Evolutionary conservation across 2,329 filamentous ascomycete species (phyloP).

Genomic region (Pseudogymnoascus sp.): DNA sequence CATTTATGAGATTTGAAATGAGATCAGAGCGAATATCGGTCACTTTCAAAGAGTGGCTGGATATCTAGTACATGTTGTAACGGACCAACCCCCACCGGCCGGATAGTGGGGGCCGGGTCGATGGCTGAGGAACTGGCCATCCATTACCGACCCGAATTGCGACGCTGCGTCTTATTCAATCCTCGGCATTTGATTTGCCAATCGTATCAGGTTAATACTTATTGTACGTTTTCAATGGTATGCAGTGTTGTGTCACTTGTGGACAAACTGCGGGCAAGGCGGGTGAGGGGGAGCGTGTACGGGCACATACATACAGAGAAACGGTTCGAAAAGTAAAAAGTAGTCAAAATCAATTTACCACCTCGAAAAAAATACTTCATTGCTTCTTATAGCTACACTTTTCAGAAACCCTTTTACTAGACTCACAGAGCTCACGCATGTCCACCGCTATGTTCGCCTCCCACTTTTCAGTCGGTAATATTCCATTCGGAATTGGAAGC

Average conservation of each 20-base stretch:
- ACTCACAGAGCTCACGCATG: background rate
- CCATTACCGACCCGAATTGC: background rate
- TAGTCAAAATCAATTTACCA: background rate
- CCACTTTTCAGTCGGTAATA: slow-evolving; percentile 47
- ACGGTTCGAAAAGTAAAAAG: background rate
- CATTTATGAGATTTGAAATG: background rate
- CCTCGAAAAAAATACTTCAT: background rate
- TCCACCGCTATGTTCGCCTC: slow-evolving; percentile 15
- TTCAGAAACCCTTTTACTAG: background rate
- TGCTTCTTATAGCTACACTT: background rate
- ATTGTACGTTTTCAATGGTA: background rate
- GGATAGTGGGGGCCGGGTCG: background rate
- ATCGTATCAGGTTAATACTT: background rate
- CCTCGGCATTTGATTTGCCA: background rate
- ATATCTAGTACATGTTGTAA: background rate
- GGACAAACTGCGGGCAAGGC: background rate
- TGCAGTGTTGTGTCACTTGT: background rate
- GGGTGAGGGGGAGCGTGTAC: background rate
- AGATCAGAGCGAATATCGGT: background rate
- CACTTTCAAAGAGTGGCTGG: background rate
- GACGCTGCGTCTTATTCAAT: background rate
- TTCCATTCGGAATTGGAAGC: slow-evolving; percentile 48
- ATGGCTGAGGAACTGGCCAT: background rate
- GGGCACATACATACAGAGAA: background rate
- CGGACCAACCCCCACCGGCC: background rate